Base-by-base conservation (phyloP, 1,139 yeast genomes). In the Hyphopichia khmerensis region DNA sequence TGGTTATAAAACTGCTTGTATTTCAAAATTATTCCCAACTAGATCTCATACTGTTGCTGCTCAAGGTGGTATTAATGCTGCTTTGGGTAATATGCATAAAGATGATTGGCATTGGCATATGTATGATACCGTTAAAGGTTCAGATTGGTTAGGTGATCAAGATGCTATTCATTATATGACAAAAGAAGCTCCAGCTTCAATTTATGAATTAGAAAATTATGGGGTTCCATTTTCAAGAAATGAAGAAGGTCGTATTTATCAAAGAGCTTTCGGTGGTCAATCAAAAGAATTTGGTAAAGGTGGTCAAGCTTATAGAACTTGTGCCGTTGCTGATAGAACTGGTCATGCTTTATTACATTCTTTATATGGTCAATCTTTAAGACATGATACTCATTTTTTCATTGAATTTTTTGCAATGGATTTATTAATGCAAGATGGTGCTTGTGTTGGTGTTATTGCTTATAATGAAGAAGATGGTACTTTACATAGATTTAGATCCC, bases 71-170 rank as follows among this genome's bases (percentile, higher is more conserved):
- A 93, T 93, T 71, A 93, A 93, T 62, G 99, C 99, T 56, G 99
- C 99, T 35, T 78, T 93, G 51, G 93, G 95, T 54, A 93, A 93
- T 77, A 91, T 93, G 96, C 98, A 95, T 75, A 77, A 80, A 55
- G 99, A 93, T 69, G 93, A 91, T 75, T 93, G 99, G 99, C 95
- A 88, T 68, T 93, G 99, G 98, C 99, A 93, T 72, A 91, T 93
- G 96, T 91, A 91, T 72, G 99, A 93, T 64, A 93, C 99, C 60
- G 99, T 93, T 59, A 93, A 93, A 75, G 99, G 99, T 51, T 90
- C 97, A n/a, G 99, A 93, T 74, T 93, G 99, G 99, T 82, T 93
- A 51, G 99, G 99, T 59, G 99, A 93, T 72, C 99, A 93, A 74
- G 99, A 93, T 64, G 96, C 99, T 44, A 93, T 93, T 65, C 98